Conservation (phyloP, 306 rosid genomes). For the Rosa persica region DNA sequence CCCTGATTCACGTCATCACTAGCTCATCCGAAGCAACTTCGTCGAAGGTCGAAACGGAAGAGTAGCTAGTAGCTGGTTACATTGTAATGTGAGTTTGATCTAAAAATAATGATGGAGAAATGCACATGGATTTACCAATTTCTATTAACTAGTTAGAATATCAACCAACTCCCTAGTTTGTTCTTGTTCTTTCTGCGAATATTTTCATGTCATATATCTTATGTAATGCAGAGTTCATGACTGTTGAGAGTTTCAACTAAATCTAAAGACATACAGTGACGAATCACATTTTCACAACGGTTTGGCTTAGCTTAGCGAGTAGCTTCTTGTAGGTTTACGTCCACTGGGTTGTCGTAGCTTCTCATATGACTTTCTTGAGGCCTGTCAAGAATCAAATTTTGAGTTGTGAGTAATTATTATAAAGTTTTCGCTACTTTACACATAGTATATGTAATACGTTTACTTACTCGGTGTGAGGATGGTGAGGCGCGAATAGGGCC, state of each 20-base stretch:
- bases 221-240: not conserved
- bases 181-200: not conserved
- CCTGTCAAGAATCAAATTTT: conserved; percentile 19
- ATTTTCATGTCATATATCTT: not conserved
- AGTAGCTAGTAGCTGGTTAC: not conserved
- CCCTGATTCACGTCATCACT: conserved; percentile 1
- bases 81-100: not conserved
- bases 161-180: not conserved
- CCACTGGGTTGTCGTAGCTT: conserved; percentile 20
- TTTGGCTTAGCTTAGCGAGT: not conserved
- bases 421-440: not conserved
- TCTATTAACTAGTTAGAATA: not conserved
- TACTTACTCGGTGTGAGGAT: conserved; percentile 24
- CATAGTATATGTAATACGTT: not conserved
- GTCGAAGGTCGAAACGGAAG: not conserved
- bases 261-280: not conserved
- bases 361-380: conserved; percentile 30
- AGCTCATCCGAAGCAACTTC: not conserved
- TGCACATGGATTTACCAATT: not conserved
- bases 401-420: not conserved
- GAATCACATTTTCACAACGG: not conserved
- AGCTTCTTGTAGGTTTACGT: conserved; percentile 3
- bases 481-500: conserved; percentile 16
- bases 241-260: not conserved
- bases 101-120: not conserved